These are phyloP conservation scores for Leccinum broughii DNA, from an alignment of 768 basidiomycete genomes.

Conservation along the genomic window DNA sequence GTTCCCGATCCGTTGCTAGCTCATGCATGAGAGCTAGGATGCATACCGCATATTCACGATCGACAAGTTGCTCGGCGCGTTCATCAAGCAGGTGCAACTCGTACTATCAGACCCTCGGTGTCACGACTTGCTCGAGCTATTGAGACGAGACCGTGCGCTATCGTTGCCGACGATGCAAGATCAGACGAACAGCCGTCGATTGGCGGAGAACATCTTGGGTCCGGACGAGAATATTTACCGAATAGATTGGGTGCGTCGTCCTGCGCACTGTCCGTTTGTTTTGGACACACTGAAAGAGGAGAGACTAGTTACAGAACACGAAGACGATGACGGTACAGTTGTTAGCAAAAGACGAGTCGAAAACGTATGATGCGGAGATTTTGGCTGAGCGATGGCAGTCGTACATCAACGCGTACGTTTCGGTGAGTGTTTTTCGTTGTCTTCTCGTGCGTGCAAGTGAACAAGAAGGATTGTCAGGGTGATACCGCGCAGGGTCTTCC, in stretches of 20 bases:
- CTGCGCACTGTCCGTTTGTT: not conserved
- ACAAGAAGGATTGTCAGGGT: conserved; percentile 39
- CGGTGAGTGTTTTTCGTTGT: conserved; percentile 40
- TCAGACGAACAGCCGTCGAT: conserved; percentile 63
- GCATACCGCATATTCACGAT: conserved; percentile 91
- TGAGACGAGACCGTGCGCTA: conserved; percentile 68
- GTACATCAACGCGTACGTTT: conserved; percentile 76
- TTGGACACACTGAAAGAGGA: not conserved
- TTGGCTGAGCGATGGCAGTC: conserved; percentile 76
- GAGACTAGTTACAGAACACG: conserved; percentile 56
- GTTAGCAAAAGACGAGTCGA: conserved; percentile 77
- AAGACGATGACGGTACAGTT: conserved; percentile 73
- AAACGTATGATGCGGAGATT: conserved; percentile 73
- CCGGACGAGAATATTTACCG: conserved; percentile 80
- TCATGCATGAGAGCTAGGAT: conserved; percentile 42
- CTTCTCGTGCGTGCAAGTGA: not conserved
- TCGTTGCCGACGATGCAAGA: conserved; percentile 66
- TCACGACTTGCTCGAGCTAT: conserved; percentile 67
- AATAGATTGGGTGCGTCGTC: conserved; percentile 68
- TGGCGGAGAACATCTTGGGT: conserved; percentile 68
- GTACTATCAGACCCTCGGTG: conserved; percentile 67
- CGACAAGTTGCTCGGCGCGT: conserved; percentile 84
- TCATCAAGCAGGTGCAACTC: conserved; percentile 90
- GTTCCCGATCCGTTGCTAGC: not conserved
- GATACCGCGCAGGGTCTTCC: conserved; percentile 58